These are phyloP conservation scores for Laguncularia racemosa DNA, from an alignment of 345 rosid genomes.

Conservation along the genomic window DNA sequence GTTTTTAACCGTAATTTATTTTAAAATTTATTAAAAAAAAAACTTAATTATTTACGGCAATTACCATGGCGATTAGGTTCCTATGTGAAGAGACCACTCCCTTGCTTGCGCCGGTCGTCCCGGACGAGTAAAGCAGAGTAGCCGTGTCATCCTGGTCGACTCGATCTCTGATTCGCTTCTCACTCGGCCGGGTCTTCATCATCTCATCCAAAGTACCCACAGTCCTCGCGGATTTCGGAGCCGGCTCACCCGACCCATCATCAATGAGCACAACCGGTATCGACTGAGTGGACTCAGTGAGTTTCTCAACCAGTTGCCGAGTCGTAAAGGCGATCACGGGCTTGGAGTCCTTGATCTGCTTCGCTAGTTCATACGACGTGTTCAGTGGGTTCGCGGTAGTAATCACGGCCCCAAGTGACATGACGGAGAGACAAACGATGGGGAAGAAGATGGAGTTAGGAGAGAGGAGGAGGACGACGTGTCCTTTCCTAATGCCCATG, in stretches of 20 bases:
- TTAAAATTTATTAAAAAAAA: neutral
- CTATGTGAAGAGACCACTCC: slow-evolving; percentile 76
- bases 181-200: slow-evolving; percentile 33
- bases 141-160: slow-evolving; percentile 71
- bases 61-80: slow-evolving; percentile 60
- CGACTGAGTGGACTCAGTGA: slow-evolving; percentile 23
- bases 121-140: slow-evolving; percentile 80
- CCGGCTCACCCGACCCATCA: slow-evolving; percentile 14
- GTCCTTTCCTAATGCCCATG: slow-evolving; percentile 76
- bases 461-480: slow-evolving; percentile 77
- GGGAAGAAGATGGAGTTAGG: slow-evolving; percentile 90
- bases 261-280: slow-evolving; percentile 59
- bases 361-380: slow-evolving; percentile 59
- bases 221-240: slow-evolving; percentile 15
- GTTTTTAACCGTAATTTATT: neutral
- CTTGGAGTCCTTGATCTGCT: slow-evolving; percentile 53
- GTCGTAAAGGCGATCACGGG: slow-evolving; percentile 73
- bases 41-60: slow-evolving; percentile 13
- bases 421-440: slow-evolving; percentile 80
- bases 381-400: slow-evolving; percentile 85
- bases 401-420: slow-evolving; percentile 90
- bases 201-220: slow-evolving; percentile 37
- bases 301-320: slow-evolving; percentile 47
- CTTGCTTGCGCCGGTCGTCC: slow-evolving; percentile 86
- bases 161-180: slow-evolving; percentile 42